Conservation (phyloP, 331 rosid genomes). For the Telfairia occidentalis region DNA sequence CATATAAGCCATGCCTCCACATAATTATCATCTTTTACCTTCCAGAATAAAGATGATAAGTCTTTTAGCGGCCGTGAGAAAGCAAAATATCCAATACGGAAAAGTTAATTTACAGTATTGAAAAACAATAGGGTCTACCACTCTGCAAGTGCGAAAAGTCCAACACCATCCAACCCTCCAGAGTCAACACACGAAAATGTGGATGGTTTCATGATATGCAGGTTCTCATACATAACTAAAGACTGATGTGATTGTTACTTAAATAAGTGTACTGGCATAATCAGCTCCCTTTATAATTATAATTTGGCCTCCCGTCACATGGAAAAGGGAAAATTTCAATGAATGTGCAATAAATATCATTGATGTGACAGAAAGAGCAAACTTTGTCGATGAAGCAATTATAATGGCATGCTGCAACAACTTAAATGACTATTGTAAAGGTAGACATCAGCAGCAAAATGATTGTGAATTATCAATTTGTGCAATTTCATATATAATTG, state of each 20-base stretch:
- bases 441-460: background rate
- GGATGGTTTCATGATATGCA: background rate
- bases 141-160: background rate
- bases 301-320: background rate
- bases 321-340: background rate
- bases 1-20: background rate
- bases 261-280: background rate
- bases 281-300: background rate
- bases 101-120: background rate
- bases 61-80: background rate
- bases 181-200: background rate
- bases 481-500: background rate
- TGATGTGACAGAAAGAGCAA: background rate
- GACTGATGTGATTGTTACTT: background rate
- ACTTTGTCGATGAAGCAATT: background rate
- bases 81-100: background rate
- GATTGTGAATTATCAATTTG: background rate
- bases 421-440: background rate
- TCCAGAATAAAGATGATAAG: background rate
- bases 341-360: background rate
- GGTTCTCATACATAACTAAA: background rate
- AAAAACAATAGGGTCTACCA: background rate
- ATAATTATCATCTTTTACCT: background rate
- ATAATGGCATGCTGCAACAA: background rate
- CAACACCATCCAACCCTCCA: background rate